Evolutionary conservation across 306 rosid species (phyloP), one percentile per base, ranked within the genome.

Genomic region (Morella rubra): DNA sequence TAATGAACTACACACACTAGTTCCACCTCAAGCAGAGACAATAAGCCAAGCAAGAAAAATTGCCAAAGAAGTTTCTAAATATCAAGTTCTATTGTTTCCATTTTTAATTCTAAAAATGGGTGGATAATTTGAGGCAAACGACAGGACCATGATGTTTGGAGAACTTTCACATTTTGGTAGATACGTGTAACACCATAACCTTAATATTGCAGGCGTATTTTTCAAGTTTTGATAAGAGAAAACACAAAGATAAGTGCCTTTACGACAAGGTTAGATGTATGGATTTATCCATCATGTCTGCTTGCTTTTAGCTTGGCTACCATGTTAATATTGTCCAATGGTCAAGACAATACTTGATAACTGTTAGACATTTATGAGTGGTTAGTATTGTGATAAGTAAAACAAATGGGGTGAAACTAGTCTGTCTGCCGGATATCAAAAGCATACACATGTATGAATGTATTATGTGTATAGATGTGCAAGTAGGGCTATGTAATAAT

Each of bases 301-400:
- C 37, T 32, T 32, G 37, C 2, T 32, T 32, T 32, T 32, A 32
- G 37, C 37, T 32, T 32, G 37, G 37, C 37, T 32, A 32, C 37
- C 37, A 32, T 32, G 37, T 32, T 32, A 32, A 32, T 32, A 32
- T 32, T 32, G 3, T 32, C 37, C 37, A 32, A 32, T 56, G 45
- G 82, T 62, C 32, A 67, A 41, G 54, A 75, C n/a, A 73, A 77
- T 44, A 75, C 59, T 74, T 32, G 37, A 32, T 32, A 32, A 32
- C 37, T 32, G 37, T 32, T 2, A 32, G 37, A 32, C 37, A 32
- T 2, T 32, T 32, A 32, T 32, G 37, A 24, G 37, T 32, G 37
- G 37, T 32, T 32, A 32, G 37, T 32, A 32, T 32, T 32, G 37
- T 32, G 37, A 32, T 32, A 32, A 32, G 37, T 32, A 32, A 32